Percentiles rank a stretch among this genome's conserved stretches.
Conservation (phyloP, 257 asterid genomes). For the Leptodermis oblonga region DNA sequence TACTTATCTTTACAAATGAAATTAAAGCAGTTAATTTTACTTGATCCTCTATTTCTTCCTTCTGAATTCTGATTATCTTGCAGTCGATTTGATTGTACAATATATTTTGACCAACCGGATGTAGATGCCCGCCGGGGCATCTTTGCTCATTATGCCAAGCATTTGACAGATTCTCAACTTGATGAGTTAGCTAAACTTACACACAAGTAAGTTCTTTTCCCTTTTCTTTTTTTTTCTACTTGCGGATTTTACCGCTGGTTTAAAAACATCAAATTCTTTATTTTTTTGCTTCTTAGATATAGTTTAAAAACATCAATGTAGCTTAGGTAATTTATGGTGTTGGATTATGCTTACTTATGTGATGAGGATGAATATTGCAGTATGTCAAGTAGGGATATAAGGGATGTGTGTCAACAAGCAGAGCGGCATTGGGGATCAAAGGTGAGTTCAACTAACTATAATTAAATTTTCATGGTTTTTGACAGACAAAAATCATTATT, state of each 20-base stretch:
- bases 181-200: constrained; percentile 59
- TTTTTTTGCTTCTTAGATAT: too few species aligned
- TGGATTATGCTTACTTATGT: too few species aligned
- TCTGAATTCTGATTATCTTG: constrained; percentile 27
- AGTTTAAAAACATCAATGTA: too few species aligned
- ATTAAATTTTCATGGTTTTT: background rate
- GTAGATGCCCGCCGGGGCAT: constrained; percentile 80
- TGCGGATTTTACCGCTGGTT: too few species aligned
- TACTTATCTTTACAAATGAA: too few species aligned
- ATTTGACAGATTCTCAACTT: constrained; percentile 62
- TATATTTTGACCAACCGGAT: constrained; percentile 74
- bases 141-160: constrained; percentile 85
- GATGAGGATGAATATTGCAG: too few species aligned
- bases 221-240: too few species aligned
- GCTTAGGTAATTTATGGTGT: too few species aligned
- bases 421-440: constrained; percentile 98
- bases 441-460: constrained; percentile 36
- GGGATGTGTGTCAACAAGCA: constrained; percentile 95
- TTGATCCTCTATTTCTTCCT: too few species aligned
- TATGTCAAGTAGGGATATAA: constrained; percentile 51
- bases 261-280: too few species aligned
- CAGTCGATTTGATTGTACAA: constrained; percentile 94
- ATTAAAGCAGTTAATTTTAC: too few species aligned
- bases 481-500: too few species aligned
- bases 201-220: constrained; percentile 1